Conservation (phyloP, 2,329 filamentous ascomycete species). For the Lecanicillium sp. region DNA sequence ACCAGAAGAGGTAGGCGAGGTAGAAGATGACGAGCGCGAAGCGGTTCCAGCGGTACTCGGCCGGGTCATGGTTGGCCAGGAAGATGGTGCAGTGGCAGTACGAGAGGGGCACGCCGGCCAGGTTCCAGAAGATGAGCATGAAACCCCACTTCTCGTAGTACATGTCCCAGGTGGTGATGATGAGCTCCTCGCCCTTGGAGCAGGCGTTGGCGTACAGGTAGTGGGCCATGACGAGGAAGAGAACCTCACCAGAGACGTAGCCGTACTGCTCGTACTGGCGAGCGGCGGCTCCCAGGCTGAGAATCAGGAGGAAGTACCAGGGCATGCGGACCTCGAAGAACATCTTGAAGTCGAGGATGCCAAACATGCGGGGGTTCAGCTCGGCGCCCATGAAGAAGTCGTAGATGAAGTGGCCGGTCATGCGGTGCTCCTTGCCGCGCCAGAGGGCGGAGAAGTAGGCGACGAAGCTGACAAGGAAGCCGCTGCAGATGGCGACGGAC, state of each 20-base stretch:
- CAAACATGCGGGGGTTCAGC: slow-evolving; percentile 81
- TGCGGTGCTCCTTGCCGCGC: slow-evolving; percentile 80
- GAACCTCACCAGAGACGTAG: slow-evolving; percentile 77
- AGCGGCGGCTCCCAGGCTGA: slow-evolving; percentile 67
- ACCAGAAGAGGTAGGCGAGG: slow-evolving; percentile 68
- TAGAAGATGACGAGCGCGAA: slow-evolving; percentile 59
- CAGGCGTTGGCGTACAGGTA: slow-evolving; percentile 90
- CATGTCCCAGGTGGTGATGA: slow-evolving; percentile 90
- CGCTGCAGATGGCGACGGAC: slow-evolving; percentile 86
- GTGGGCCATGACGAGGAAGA: slow-evolving; percentile 80
- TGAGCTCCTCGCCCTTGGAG: slow-evolving; percentile 85
- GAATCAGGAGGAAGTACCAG: slow-evolving; percentile 82
- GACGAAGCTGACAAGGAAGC: slow-evolving; percentile 72
- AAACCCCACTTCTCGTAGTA: slow-evolving; percentile 97
- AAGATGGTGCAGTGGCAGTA: slow-evolving; percentile 94
- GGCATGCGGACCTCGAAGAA: slow-evolving; percentile 90
- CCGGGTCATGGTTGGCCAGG: slow-evolving; percentile 74
- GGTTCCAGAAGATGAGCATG: slow-evolving; percentile 97
- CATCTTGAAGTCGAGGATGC: slow-evolving; percentile 90
- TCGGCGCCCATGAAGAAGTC: slow-evolving; percentile 94
- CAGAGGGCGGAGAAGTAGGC: slow-evolving; percentile 80
- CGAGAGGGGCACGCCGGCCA: slow-evolving; percentile 81
- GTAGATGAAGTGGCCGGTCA: slow-evolving; percentile 80
- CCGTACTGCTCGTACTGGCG: slow-evolving; percentile 80
- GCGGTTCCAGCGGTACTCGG: slow-evolving; percentile 69